Base-by-base conservation (phyloP, 1,139 yeast genomes). In the Eremothecium sinecaudum region DNA sequence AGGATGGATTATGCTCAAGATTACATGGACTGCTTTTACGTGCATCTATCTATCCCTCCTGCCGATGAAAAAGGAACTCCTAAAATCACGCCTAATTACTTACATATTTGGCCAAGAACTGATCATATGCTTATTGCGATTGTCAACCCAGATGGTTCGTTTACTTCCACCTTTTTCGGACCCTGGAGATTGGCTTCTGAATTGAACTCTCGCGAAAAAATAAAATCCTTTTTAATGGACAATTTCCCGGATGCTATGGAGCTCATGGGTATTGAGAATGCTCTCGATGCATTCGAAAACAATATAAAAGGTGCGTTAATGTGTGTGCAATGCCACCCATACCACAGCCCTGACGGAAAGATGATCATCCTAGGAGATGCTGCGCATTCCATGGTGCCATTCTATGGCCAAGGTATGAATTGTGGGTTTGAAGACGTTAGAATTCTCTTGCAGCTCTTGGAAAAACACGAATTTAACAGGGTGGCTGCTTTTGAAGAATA, bases 381-480 rank as follows among this genome's bases (percentile, higher is more conserved):
- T 1, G 94, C 96, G 0, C 97, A 87, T 58, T 77, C 92, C 11
- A 86, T 86, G 95, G 96, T 87, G 4, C 97, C 97, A 10, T 87
- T 87, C 54, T 87, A 86, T 50, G 96, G 96, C 5, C 97, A 87
- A 56, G 97, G 97, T 3, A 80, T 87, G 92, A 87, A 87, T 56
- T 83, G 95, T 53, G 97, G 97, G 1, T 80, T 87, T 53, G 96
- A 87, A 57, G 96, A 87, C 49, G 86, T 86, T 9, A 66, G 77
- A 34, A 73, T 78, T 1, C 62, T 87, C 36, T 62, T 80, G 63
- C 67, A 69, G 26, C 56, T 75, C 11, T 53, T 83, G 30, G 75
- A 74, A 9, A 53, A 62, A 16, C 42, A 59, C 32, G 49, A 63
- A 2, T 60, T 56, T n/a, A 61, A 70, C 35, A 61, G 78, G 19